These are phyloP conservation scores for Scutellaria barbata DNA, from an alignment of 257 asterid species.

Conservation along the genomic window DNA sequence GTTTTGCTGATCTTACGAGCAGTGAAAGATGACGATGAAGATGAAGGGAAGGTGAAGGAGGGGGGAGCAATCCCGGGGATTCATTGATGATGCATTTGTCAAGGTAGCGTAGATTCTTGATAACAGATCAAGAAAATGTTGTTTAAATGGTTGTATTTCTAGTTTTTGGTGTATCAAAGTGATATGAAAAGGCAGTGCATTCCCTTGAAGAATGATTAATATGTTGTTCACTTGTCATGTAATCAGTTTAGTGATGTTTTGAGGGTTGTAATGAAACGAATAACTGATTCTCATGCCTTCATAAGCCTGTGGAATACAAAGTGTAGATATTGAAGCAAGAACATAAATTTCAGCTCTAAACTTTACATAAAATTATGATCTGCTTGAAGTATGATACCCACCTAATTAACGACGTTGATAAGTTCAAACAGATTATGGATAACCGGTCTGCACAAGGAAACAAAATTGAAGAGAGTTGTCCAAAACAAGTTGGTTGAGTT, in stretches of 20 bases:
- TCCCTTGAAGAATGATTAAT: slow-evolving; percentile 22
- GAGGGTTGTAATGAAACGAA: not conserved
- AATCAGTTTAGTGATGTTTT: not conserved
- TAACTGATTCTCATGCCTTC: too few relatives aligned
- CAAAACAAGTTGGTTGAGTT: not conserved
- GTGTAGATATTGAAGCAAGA: too few relatives aligned
- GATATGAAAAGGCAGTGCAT: not conserved
- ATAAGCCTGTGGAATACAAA: too few relatives aligned
- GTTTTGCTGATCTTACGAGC: slow-evolving; percentile 52
- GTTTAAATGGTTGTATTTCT: slow-evolving; percentile 14
- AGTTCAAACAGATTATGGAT: not conserved
- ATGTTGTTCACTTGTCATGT: slow-evolving; percentile 15
- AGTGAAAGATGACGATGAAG: slow-evolving; percentile 56
- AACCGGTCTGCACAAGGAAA: slow-evolving; percentile 32
- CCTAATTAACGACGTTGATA: not conserved
- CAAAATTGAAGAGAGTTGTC: not conserved
- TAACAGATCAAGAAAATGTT: slow-evolving; percentile 25
- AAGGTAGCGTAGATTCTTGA: too few relatives aligned
- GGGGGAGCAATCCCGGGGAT: slow-evolving; percentile 41
- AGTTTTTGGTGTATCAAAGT: slow-evolving; percentile 5
- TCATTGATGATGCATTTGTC: slow-evolving; percentile 34
- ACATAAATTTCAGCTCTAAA: too few relatives aligned
- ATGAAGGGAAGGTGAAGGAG: slow-evolving; percentile 39
- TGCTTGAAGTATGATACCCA: slow-evolving; percentile 4
- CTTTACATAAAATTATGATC: too few relatives aligned